These are phyloP conservation scores for Crithidia brevicula DNA, from an alignment of 208 protist genomes.

Conservation along the genomic window DNA sequence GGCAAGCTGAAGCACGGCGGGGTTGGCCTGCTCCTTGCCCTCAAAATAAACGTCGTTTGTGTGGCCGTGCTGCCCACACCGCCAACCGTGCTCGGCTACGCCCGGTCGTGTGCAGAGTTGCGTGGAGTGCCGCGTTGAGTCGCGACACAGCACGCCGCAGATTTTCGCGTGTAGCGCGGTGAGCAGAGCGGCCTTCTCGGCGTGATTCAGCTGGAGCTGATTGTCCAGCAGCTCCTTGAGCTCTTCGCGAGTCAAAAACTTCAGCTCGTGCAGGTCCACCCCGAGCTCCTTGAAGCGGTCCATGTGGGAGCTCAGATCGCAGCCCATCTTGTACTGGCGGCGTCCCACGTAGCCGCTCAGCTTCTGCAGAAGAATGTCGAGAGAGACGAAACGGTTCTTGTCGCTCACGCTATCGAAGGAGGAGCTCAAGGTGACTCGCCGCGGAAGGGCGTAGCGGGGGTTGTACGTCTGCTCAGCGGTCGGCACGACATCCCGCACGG, in stretches of 20 bases:
- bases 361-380: conserved; percentile 72
- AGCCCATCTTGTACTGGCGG: conserved; percentile 86
- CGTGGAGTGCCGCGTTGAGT: conserved; percentile 68
- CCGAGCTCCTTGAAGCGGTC: conserved; percentile 62
- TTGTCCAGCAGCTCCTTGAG: conserved; percentile 60
- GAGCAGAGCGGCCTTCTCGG: conserved; percentile 68
- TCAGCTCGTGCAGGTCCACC: conserved; percentile 91
- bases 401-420: conserved; percentile 77
- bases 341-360: conserved; percentile 82
- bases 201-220: conserved; percentile 45
- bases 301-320: conserved; percentile 47
- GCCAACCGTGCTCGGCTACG: conserved; percentile 77
- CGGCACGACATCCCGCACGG: conserved; percentile 49
- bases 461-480: conserved; percentile 55
- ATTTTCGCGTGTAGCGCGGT: conserved; percentile 69
- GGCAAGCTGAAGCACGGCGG: conserved; percentile 56
- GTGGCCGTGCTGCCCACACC: conserved; percentile 82
- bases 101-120: conserved; percentile 74
- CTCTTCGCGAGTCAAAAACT: conserved; percentile 65
- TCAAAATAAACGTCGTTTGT: conserved; percentile 92
- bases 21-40: conserved; percentile 77
- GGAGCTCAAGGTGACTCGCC: conserved; percentile 67
- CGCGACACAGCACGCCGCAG: conserved; percentile 82
- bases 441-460: conserved; percentile 62
- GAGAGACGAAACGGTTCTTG: conserved; percentile 79